Base-by-base conservation (phyloP, 139 green algal genomes). In the Chlorella vulgaris region DNA sequence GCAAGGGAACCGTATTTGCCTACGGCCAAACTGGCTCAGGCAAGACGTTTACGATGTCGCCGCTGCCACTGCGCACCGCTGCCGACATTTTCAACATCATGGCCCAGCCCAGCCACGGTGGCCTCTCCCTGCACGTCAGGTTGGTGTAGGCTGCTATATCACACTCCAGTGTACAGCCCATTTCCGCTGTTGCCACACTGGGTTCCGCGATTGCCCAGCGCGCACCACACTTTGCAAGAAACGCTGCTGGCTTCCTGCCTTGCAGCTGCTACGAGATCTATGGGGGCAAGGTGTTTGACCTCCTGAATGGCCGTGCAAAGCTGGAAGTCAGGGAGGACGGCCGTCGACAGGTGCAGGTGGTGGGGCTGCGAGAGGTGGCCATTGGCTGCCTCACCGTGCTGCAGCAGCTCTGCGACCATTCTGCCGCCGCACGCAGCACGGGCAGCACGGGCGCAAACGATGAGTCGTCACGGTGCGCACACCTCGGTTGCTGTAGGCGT, bases 1-100 rank as follows among this genome's bases (percentile, higher is more conserved):
- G 92, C 60, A 95, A 95, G 81, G 96, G 93, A 28, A 98, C 95
- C 1, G 98, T 93, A 90, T 99, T 99, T 89, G 97, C 97, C 2
- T 99, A 99, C 84, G 97, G 97, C 1, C 94, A 98, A 84, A 97
- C 94, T 38, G 94, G 93, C 74, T 95, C 86, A 58, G 96, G 96
- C 38, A 99, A 99, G 88, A 99, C 96, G 6, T 95, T 96, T 91
- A 99, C 96, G 7, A 98, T 98, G 96, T 83, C 89, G 58, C 97
- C 97, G 21, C 87, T 99, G 81, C 96, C 97, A 18, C 89, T 96
- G 53, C 91, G 95, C 5, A 93, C 96, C 4, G 92, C 93, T 1
- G 74, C 86, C 22, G 96, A 98, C 86, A 96, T 99, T 29, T 90
- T 99, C 43, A 60, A 58, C 24, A 86, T 90, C 69, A 86, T 98